These are phyloP conservation scores for Sporisorium reilianum DNA, from an alignment of 1,284 basidiomycete species.

Conservation along the genomic window DNA sequence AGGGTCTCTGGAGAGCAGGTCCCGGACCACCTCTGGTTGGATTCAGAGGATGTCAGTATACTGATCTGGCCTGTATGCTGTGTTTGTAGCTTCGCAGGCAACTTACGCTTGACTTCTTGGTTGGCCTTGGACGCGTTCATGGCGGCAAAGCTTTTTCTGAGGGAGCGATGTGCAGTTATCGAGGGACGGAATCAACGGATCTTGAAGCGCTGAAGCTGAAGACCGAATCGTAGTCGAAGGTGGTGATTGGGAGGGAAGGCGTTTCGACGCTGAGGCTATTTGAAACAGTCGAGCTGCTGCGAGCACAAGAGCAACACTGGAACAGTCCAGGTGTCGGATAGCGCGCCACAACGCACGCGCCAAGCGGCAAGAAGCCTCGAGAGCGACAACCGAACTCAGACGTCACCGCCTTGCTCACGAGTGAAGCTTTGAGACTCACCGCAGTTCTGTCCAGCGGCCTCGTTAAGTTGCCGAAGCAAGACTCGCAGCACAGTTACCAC, in stretches of 20 bases:
- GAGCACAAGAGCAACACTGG: constrained; percentile 19
- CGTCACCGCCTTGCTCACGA: no score
- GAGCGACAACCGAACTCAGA: neutral
- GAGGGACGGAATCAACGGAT: no score
- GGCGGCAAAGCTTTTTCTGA: neutral
- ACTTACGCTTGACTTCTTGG: constrained; percentile 33
- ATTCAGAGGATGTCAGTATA: neutral
- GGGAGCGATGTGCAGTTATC: neutral
- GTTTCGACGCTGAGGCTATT: neutral
- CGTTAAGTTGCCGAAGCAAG: neutral
- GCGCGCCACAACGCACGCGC: neutral
- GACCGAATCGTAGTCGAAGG: neutral
- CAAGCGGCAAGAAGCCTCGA: neutral
- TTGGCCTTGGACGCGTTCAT: constrained; percentile 41
- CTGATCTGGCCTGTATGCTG: neutral
- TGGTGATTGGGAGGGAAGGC: neutral
- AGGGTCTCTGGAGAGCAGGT: constrained; percentile 48
- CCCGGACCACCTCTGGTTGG: constrained; percentile 34
- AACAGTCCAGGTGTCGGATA: constrained; percentile 9
- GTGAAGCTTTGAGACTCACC: no score
- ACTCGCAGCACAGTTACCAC: neutral
- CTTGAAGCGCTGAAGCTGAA: no score
- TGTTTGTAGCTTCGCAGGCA: neutral
- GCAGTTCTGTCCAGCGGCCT: neutral
- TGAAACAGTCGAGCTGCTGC: neutral